Evolutionary conservation across 202 grass and related monocot genomes (phyloP), one percentile per base, ranked within the genome.

Genomic region (Brachypodium distachyon): DNA sequence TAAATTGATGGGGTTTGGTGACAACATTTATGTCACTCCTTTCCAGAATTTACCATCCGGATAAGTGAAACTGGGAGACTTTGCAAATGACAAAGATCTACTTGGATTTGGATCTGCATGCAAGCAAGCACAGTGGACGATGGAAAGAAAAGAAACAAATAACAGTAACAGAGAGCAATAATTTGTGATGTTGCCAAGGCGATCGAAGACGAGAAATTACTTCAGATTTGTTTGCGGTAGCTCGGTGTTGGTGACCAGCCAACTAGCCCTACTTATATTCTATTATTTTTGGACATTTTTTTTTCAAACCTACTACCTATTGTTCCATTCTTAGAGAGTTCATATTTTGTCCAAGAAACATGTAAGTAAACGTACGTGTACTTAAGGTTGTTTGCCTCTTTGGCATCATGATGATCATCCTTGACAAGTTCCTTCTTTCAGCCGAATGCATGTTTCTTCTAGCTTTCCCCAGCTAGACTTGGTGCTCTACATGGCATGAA

Each of bases 1-100:
- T 83, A 79, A 77, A 83, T 83, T 78, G 57, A 74, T 67, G 31
- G 18, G 72, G 68, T 79, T 80, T 84, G 76, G 70, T 88, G 76
- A 61, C 70, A 26, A 29, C 81, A 88, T 80, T 84, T 4, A 88
- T 62, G 51, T 43, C 68, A 2, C 67, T 67, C 58, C 36, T 82
- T 78, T 67, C 62, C 42, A 49, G 50, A 43, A 68, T 83, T 87
- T 81, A 46, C 69, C 61, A 56, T 47, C 72, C 80, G 41, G 86
- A 54, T 31, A 31, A 43, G 44, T 33, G 32, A 71, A 61, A 76
- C 18, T 29, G 26, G 36, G 10, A 61, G 26, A 4, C 74, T 80
- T 86, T 76, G 75, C 52, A 69, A 50, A 46, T 42, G 42, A 32
- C 70, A 40, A n/a, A 46, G 75, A 87, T 88, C 80, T 69, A 26